A percentile compares a stretch with the other conserved stretches of the same genome.
These are phyloP conservation scores for Trifolium fragiferum DNA, from an alignment of 306 rosid species.

Conservation along the genomic window DNA sequence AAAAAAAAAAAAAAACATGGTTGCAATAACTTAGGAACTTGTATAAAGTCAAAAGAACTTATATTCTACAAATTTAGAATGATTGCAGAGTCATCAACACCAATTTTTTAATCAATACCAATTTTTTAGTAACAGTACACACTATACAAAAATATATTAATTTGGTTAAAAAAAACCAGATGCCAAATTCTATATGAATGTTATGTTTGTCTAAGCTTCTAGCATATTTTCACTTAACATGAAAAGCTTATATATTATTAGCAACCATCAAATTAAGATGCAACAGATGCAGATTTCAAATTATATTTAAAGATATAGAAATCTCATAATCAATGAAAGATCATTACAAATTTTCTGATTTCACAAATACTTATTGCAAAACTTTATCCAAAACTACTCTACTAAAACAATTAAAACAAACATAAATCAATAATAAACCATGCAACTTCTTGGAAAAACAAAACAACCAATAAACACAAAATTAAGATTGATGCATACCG, in stretches of 20 bases:
- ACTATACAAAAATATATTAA: background rate
- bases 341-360: background rate
- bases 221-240: background rate
- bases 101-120: constrained; percentile 14
- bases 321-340: background rate
- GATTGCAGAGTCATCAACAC: background rate
- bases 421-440: background rate
- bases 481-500: constrained; percentile 36
- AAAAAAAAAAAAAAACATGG: no score
- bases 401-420: background rate
- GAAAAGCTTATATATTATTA: background rate
- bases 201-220: background rate
- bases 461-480: background rate
- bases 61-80: background rate
- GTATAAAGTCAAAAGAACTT: background rate
- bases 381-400: background rate
- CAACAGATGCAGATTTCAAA: background rate
- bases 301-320: background rate
- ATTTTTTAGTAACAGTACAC: background rate
- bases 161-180: background rate
- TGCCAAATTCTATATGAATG: background rate
- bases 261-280: background rate
- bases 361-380: background rate
- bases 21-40: background rate
- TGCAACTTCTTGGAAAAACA: background rate